phyloP scores from a whole-genome alignment of 495 filamentous ascomycete genomes.

The Xylaria bambusicola region DNA sequence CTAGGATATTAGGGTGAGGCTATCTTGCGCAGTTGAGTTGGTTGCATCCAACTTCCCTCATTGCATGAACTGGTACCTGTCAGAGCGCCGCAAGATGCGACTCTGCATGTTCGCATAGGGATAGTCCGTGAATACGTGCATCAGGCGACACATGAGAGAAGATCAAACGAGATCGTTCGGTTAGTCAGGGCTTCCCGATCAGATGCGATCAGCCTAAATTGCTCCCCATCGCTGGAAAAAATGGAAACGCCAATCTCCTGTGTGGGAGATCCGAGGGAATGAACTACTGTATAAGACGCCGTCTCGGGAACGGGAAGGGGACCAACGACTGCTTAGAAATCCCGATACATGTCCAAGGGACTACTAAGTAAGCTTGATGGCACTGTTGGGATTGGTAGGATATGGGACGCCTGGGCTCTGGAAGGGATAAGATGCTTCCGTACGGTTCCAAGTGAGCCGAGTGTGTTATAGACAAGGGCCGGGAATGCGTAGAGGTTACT shows the following conservation, averaged over 20 bases:
- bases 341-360: too few species aligned
- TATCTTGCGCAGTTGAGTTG: neutral
- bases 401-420: too few species aligned
- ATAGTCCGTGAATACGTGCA: neutral
- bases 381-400: too few species aligned
- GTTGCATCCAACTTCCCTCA: slow-evolving; percentile 2
- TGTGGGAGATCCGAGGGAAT: neutral
- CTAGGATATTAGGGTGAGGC: neutral
- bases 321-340: too few species aligned
- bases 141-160: slow-evolving; percentile 6
- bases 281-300: too few species aligned
- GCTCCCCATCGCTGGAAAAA: neutral
- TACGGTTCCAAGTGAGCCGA: too few species aligned
- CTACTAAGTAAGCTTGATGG: too few species aligned
- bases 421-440: too few species aligned
- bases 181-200: neutral
- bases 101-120: neutral
- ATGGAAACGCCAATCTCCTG: neutral
- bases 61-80: neutral
- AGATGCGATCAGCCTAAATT: slow-evolving; percentile 9
- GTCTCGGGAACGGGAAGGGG: too few species aligned
- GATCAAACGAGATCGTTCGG: slow-evolving; percentile 5
- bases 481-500: too few species aligned
- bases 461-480: too few species aligned
- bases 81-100: neutral